These are phyloP conservation scores for Posidonia australis DNA, from an alignment of 106 monocot genomes.

Conservation along the genomic window DNA sequence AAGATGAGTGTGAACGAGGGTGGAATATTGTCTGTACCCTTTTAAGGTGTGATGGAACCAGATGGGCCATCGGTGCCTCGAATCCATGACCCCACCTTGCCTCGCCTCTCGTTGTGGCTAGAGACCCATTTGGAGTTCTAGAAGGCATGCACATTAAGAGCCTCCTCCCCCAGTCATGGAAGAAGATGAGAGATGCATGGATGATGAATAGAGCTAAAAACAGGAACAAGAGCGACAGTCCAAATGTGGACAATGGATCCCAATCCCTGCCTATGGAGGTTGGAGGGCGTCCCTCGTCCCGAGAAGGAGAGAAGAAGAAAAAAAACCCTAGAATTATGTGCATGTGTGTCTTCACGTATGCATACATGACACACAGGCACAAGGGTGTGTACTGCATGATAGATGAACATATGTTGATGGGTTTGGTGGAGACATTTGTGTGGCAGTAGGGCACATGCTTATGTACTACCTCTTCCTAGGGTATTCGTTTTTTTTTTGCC, in stretches of 20 bases:
- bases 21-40: too few species aligned
- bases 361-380: neutral
- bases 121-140: neutral
- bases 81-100: neutral
- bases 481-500: neutral
- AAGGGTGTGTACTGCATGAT: too few species aligned
- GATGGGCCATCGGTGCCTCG: too few species aligned
- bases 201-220: neutral
- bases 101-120: too few species aligned
- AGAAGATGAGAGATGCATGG: too few species aligned
- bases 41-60: too few species aligned
- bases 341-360: neutral
- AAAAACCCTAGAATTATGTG: neutral
- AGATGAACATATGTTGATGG: neutral
- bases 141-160: too few species aligned
- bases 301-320: neutral
- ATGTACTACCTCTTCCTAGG: neutral
- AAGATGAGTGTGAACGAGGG: too few species aligned
- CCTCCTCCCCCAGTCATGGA: too few species aligned
- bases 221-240: neutral
- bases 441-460: neutral
- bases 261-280: neutral
- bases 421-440: slow-evolving; percentile 1
- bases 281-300: neutral
- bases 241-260: neutral